Evolutionary conservation across 2,329 filamentous ascomycete species (phyloP), one percentile per base, ranked within the genome.

Genomic region (Paramyrothecium roridum): DNA sequence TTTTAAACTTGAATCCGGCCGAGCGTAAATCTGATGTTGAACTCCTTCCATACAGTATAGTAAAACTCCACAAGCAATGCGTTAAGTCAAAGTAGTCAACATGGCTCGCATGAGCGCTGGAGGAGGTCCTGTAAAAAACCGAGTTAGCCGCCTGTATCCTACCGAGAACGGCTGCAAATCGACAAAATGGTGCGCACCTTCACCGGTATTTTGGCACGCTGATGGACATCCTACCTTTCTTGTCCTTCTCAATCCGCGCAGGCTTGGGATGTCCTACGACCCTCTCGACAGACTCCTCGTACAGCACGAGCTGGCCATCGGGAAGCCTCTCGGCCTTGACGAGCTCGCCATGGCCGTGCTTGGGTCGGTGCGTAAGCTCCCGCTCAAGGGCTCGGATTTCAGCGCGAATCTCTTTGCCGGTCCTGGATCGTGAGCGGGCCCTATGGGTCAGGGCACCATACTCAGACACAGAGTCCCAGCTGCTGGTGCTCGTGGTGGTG

Each of bases 201-300:
- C 75, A 81, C 74, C 78, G 83, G 74, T 85, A 82, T 77, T 86
- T 85, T 68, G 89, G 89, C 74, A 90, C 83, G 78, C 89, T 90
- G 77, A 93, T 86, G 80, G 87, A 85, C 85, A 95, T 87, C 89
- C 88, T 95, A 96, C 93, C 92, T 92, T 90, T 95, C 80, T 88
- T 88, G 77, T 97, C 91, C 80, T 89, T 91, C 76, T 91, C 89
- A 65, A 96, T 85, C 64, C 88, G 80, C 59, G 89, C 78, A 53
- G 83, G 83, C 69, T 76, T 81, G 66, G 75, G 75, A 50, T 77
- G 75, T 64, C 81, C 79, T 60, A 81, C 76, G 52, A 83, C 70
- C 65, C 73, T 77, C 71, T 86, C 82, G 60, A 86, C 71, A 64
- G 78, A 70, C 62, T 86, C 80, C 73, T 85, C 80, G 59, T 86